Evolutionary conservation across 148 eudicot species (phyloP).

Genomic region (Chenopodium formosanum): DNA sequence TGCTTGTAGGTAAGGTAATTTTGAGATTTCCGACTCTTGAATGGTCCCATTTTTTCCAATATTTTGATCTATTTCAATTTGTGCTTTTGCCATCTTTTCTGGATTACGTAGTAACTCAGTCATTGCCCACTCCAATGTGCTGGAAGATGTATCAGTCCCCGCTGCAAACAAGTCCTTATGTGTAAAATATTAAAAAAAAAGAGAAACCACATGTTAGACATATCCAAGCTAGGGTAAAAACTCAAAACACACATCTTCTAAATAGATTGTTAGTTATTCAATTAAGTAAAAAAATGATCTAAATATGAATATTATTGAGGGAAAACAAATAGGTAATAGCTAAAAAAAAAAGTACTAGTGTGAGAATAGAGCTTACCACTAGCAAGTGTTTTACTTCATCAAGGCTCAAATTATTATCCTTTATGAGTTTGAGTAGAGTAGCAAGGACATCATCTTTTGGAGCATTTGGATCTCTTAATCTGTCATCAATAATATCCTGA

Average conservation of each 20-base stretch:
- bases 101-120: constrained; percentile 27
- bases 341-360: too few species aligned
- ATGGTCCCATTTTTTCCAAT: constrained; percentile 23
- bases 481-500: constrained; percentile 26
- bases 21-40: constrained; percentile 27
- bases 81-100: constrained; percentile 23
- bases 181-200: too few species aligned
- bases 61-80: constrained; percentile 27
- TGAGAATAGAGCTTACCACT: constrained; percentile 8
- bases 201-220: too few species aligned
- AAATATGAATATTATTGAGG: too few species aligned
- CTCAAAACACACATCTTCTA: too few species aligned
- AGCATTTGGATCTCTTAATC: not conserved
- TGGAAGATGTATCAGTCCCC: constrained; percentile 34
- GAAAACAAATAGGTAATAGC: too few species aligned
- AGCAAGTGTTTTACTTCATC: constrained; percentile 34
- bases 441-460: constrained; percentile 12
- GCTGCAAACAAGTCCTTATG: constrained; percentile 12
- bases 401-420: constrained; percentile 25
- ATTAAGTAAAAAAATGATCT: too few species aligned
- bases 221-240: too few species aligned
- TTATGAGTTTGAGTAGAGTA: constrained; percentile 15
- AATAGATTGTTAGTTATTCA: too few species aligned
- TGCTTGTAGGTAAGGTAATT: constrained; percentile 36
- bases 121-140: constrained; percentile 35